Conservation (phyloP, 192 early-diverging fungal species). For the Podila clonocystis region DNA sequence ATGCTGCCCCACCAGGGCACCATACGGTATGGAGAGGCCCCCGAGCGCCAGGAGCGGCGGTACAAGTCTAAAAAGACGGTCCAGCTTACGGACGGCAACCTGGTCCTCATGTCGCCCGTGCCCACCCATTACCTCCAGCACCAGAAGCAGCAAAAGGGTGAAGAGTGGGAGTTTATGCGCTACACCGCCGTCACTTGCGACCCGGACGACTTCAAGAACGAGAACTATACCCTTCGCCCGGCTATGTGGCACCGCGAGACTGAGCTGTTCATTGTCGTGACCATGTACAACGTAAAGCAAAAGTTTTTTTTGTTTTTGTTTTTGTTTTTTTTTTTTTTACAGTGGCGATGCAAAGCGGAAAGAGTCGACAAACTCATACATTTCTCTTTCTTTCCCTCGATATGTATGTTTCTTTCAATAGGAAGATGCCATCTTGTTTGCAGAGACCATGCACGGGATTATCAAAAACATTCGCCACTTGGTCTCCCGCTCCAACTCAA, state of each 20-base stretch:
- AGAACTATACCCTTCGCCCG: slow-evolving; percentile 69
- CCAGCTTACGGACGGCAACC: slow-evolving; percentile 71
- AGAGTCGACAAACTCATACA: neutral
- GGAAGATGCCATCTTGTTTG: slow-evolving; percentile 71
- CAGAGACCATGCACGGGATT: slow-evolving; percentile 68
- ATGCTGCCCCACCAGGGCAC: slow-evolving; percentile 14
- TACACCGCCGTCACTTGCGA: slow-evolving; percentile 80
- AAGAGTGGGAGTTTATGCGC: slow-evolving; percentile 78
- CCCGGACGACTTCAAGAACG: slow-evolving; percentile 68
- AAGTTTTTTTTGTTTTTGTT: slow-evolving; percentile 16
- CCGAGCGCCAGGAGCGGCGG: slow-evolving; percentile 56
- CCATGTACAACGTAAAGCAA: slow-evolving; percentile 74
- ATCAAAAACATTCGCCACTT: slow-evolving; percentile 75
- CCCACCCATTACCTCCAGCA: slow-evolving; percentile 65
- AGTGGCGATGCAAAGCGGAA: neutral
- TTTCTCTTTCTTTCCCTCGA: slow-evolving; percentile 5
- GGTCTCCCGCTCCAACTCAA: slow-evolving; percentile 59
- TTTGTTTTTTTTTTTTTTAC: slow-evolving; percentile 3
- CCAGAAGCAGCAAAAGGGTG: slow-evolving; percentile 57
- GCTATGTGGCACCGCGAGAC: slow-evolving; percentile 64
- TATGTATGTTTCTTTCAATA: slow-evolving; percentile 13
- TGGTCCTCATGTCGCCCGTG: slow-evolving; percentile 76
- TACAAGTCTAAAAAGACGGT: slow-evolving; percentile 63
- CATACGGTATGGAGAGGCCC: slow-evolving; percentile 47
- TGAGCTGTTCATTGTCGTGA: slow-evolving; percentile 76